Percentiles rank a stretch among this genome's conserved stretches.
Conservation (phyloP, 805 yeast species). For the Pichia cabralensis region DNA sequence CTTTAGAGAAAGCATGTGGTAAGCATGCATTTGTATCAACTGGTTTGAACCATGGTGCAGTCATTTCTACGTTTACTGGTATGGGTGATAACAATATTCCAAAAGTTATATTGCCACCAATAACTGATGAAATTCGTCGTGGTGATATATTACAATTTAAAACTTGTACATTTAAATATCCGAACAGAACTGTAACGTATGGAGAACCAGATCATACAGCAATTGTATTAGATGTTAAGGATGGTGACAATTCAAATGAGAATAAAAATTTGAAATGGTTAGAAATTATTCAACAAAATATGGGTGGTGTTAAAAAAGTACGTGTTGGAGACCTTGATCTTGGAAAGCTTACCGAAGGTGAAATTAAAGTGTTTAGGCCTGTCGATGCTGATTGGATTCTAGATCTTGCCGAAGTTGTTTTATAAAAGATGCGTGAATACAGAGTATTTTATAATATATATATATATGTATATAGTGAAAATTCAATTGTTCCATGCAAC, state of each 20-base stretch:
- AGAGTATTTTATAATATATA: too few species aligned
- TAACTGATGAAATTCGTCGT: constrained; percentile 34
- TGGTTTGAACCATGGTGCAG: constrained; percentile 37
- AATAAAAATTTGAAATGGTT: constrained; percentile 18
- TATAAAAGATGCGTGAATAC: background rate
- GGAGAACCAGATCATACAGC: constrained; percentile 51
- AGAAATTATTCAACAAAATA: constrained; percentile 40
- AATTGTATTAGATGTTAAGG: constrained; percentile 25
- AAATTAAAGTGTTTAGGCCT: constrained; percentile 37
- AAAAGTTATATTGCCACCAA: constrained; percentile 13
- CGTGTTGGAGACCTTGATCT: constrained; percentile 30
- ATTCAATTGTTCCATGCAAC: too few species aligned
- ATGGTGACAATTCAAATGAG: constrained; percentile 20
- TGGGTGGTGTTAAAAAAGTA: constrained; percentile 33
- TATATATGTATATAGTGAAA: too few species aligned
- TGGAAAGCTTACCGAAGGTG: constrained; percentile 32
- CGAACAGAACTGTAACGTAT: constrained; percentile 26
- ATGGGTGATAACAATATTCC: constrained; percentile 9
- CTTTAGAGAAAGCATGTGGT: constrained; percentile 45
- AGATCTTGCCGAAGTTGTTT: constrained; percentile 10
- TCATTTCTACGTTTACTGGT: constrained; percentile 17
- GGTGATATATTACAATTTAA: constrained; percentile 50
- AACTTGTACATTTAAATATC: constrained; percentile 30
- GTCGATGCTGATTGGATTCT: constrained; percentile 36
- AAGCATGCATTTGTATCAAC: constrained; percentile 45